Base-by-base conservation (phyloP, 2,329 filamentous ascomycete species). In the Calonectria pteridis region DNA sequence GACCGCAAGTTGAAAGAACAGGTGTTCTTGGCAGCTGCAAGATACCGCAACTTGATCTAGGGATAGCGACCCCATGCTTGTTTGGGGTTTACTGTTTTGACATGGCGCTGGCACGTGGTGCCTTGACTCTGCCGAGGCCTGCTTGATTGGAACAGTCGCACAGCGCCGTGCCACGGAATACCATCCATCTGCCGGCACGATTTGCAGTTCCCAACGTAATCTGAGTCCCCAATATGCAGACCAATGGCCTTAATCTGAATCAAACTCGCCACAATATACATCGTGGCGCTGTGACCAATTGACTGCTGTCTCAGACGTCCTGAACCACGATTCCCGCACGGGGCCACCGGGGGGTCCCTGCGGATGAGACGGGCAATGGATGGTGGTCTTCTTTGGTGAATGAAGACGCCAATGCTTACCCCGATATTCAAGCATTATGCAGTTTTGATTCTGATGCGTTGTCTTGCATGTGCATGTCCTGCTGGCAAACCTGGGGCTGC, bases 1-100 rank as follows among this genome's bases (percentile, higher is more conserved):
- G 67, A 64, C 67, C 67, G 67, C 67, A 69, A 69, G 46, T 69
- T 63, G 67, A 64, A 58, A 40, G 50, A 63, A 59, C 46, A 64
- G 43, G 58, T 62, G 55, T 62, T 62, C 55, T 62, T 62, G 55
- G 33, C 35, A 40, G n/a, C 55, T 62, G 55, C 59, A 64, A 64
- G 59, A 49, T 64, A 23, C 26, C 35, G 33, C 55, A 62, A 18
- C 64, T 37, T 62, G 33, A 62, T 40, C 31, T 20, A 35, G 33
- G n/a, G 43, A 46, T 14, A 23, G n/a, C 10, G n/a, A 46, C 20
- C 6, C 55, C 23, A 62, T 40, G 6, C 55, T 33, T 40, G 26
- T 40, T 40, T 26, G 55, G 55, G 55, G 33, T 26, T 62, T 62
- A 16, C 55, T 40, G 35, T 23, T 62, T 62, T 26, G 11, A 59